phyloP scores from a whole-genome alignment of 768 basidiomycete genomes.

The Tricholoma flavovirens region DNA sequence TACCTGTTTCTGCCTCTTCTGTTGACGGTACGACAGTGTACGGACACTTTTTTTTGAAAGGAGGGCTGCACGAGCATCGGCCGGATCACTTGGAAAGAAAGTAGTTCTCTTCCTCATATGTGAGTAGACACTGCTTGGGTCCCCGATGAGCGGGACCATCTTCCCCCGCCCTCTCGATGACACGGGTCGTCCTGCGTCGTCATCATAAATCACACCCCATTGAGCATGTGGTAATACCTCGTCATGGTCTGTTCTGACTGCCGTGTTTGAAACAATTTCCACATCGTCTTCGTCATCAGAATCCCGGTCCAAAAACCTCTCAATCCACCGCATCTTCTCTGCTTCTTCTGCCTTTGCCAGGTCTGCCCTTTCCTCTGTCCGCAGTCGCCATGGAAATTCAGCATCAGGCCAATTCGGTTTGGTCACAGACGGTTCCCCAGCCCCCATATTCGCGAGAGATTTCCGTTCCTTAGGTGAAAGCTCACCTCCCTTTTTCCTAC shows the following conservation, averaged over 20 bases:
- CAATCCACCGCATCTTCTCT: constrained; percentile 60
- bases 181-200: neutral
- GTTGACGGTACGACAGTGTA: constrained; percentile 49
- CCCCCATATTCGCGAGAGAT: constrained; percentile 14
- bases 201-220: neutral
- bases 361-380: constrained; percentile 50
- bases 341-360: constrained; percentile 48
- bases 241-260: constrained; percentile 7
- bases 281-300: constrained; percentile 54
- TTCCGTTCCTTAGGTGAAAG: constrained; percentile 30
- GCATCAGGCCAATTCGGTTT: constrained; percentile 75
- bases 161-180: constrained; percentile 49
- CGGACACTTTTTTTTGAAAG: constrained; percentile 68
- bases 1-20: constrained; percentile 30
- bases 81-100: constrained; percentile 60
- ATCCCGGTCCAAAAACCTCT: constrained; percentile 67
- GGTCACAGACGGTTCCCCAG: constrained; percentile 30
- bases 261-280: constrained; percentile 17
- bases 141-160: constrained; percentile 48
- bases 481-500: constrained; percentile 47
- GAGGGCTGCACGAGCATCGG: constrained; percentile 69
- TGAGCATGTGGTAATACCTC: neutral
- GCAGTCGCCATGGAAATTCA: constrained; percentile 73
- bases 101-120: constrained; percentile 23
- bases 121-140: constrained; percentile 26